Percentiles rank a stretch among this genome's conserved stretches.
Conservation (phyloP, 2,329 filamentous ascomycete genomes). For the Penicillium italicum region DNA sequence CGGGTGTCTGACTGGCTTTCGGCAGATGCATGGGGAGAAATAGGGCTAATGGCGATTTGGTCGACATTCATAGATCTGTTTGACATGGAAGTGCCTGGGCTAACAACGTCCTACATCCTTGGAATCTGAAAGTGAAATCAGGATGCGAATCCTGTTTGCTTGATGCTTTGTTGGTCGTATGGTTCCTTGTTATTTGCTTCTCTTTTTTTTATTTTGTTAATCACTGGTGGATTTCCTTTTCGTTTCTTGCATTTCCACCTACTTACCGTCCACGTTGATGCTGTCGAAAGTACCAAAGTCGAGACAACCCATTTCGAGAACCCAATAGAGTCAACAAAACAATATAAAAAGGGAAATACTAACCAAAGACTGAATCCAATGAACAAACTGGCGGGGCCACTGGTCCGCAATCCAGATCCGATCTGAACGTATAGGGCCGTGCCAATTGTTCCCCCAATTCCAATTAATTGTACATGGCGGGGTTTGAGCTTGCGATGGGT, state of each 20-base stretch:
- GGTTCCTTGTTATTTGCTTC: background rate
- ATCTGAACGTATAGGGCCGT: constrained; percentile 45
- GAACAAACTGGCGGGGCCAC: constrained; percentile 45
- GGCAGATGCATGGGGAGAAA: background rate
- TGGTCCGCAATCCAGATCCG: constrained; percentile 39
- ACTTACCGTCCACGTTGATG: background rate
- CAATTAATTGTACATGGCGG: constrained; percentile 47
- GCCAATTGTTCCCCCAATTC: constrained; percentile 47
- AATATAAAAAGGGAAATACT: constrained; percentile 21
- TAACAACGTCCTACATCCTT: constrained; percentile 7
- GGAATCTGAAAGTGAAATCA: background rate
- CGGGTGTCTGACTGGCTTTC: constrained; percentile 3
- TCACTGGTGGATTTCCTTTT: too few species aligned
- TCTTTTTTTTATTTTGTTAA: background rate
- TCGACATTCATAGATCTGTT: background rate
- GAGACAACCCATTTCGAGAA: constrained; percentile 8
- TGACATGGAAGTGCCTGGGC: background rate
- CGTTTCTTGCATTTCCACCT: background rate
- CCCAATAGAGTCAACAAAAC: background rate
- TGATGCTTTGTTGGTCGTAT: background rate
- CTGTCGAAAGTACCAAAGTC: background rate
- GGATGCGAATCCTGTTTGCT: background rate
- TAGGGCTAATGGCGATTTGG: background rate
- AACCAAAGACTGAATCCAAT: constrained; percentile 47
- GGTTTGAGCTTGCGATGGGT: constrained; percentile 45